These are phyloP conservation scores for Myochromella boudieri DNA, from an alignment of 768 basidiomycete genomes.

Conservation along the genomic window DNA sequence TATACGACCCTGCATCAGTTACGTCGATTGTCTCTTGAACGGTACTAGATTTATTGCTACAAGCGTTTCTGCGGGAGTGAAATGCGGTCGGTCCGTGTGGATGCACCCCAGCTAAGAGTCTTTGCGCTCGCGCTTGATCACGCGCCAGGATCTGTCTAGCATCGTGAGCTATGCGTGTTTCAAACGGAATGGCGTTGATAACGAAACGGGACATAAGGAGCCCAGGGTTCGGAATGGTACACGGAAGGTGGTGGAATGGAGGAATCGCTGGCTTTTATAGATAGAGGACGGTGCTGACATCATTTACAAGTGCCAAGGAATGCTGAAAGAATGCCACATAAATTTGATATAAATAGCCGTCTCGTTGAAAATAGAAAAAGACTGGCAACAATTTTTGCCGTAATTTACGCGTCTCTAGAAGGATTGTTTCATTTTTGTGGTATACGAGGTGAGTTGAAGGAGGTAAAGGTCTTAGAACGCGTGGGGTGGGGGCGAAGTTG, in stretches of 20 bases:
- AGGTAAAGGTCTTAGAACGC: too few species aligned
- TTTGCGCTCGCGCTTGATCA: conserved; percentile 55
- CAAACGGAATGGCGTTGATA: conserved; percentile 43
- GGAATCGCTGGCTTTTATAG: conserved; percentile 2
- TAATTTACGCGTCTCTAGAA: too few species aligned
- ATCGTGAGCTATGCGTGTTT: conserved; percentile 41
- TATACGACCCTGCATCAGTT: conserved; percentile 47
- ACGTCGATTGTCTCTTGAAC: conserved; percentile 46
- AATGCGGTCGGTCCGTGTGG: conserved; percentile 50
- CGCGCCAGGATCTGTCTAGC: conserved; percentile 50
- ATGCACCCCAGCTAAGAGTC: conserved; percentile 51
- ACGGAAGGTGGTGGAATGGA: background rate
- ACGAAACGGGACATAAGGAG: conserved; percentile 35
- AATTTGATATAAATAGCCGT: background rate
- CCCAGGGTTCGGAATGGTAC: background rate
- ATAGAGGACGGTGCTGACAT: too few species aligned
- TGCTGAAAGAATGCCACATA: too few species aligned
- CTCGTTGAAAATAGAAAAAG: too few species aligned
- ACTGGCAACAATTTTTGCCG: too few species aligned
- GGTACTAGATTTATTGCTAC: background rate
- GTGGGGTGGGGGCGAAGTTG: too few species aligned
- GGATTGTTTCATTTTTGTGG: too few species aligned
- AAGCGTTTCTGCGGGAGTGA: conserved; percentile 22
- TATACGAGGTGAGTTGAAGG: too few species aligned
- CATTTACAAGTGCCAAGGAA: too few species aligned